These are phyloP conservation scores for Trametes punicea DNA, from an alignment of 768 basidiomycete genomes.

Conservation along the genomic window DNA sequence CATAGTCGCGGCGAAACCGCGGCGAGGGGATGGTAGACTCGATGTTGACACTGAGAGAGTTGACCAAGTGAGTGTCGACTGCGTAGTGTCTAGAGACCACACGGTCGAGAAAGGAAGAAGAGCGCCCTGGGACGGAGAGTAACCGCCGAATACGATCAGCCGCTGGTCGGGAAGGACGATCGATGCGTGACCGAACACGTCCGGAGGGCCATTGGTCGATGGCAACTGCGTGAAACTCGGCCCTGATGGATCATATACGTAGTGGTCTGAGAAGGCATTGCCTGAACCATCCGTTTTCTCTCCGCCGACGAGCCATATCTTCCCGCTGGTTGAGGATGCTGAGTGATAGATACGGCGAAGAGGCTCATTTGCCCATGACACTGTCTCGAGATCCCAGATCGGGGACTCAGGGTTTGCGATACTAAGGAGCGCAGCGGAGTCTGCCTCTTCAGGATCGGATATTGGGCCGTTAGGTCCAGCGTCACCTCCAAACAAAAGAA, in stretches of 20 bases:
- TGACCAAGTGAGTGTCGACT: constrained; percentile 48
- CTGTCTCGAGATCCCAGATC: constrained; percentile 44
- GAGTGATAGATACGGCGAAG: constrained; percentile 76
- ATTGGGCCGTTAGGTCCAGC: constrained; percentile 56
- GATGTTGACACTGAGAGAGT: constrained; percentile 35
- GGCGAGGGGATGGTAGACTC: constrained; percentile 52
- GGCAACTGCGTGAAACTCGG: constrained; percentile 56
- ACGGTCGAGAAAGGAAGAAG: constrained; percentile 57
- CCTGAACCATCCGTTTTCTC: constrained; percentile 78
- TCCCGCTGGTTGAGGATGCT: constrained; percentile 46
- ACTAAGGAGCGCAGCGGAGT: constrained; percentile 63
- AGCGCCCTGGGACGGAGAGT: constrained; percentile 41
- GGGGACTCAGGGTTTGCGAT: constrained; percentile 38
- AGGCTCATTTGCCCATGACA: constrained; percentile 64
- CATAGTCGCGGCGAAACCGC: constrained; percentile 56
- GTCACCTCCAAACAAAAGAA: constrained; percentile 76
- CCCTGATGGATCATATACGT: constrained; percentile 50
- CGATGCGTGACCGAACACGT: constrained; percentile 69
- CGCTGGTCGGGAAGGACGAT: constrained; percentile 66
- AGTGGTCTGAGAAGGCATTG: constrained; percentile 59
- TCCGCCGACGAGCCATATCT: constrained; percentile 74
- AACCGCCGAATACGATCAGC: constrained; percentile 76
- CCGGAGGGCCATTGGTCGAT: constrained; percentile 55
- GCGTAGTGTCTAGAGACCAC: constrained; percentile 61
- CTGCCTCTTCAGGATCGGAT: constrained; percentile 47